phyloP scores from a whole-genome alignment of 2,329 filamentous ascomycete species.

The Exserohilum rostratum region DNA sequence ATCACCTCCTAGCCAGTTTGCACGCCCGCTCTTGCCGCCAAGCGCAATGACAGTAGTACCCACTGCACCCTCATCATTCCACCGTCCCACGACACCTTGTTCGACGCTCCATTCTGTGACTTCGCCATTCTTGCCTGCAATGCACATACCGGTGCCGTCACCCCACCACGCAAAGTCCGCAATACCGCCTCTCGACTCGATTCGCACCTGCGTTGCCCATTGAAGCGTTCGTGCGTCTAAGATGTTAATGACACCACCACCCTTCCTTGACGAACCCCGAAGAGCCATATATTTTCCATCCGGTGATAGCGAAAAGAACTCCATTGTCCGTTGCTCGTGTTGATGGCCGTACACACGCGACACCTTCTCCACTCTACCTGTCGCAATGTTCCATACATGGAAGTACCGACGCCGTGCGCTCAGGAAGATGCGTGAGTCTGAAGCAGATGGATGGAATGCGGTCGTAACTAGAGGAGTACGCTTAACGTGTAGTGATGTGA shows the following conservation, averaged over 20 bases:
- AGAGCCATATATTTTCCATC: constrained; percentile 87
- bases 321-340: constrained; percentile 88
- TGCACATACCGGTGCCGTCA: constrained; percentile 78
- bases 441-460: constrained; percentile 72
- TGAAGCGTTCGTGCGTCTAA: constrained; percentile 80
- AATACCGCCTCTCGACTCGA: constrained; percentile 82
- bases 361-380: constrained; percentile 82
- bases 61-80: constrained; percentile 88
- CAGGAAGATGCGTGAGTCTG: constrained; percentile 81
- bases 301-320: constrained; percentile 84
- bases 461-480: constrained; percentile 84
- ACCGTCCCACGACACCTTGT: constrained; percentile 75
- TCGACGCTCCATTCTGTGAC: constrained; percentile 85
- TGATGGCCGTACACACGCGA: constrained; percentile 75
- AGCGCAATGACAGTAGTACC: constrained; percentile 82
- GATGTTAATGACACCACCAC: constrained; percentile 86
- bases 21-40: constrained; percentile 70
- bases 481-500: constrained; percentile 88
- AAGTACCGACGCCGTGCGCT: constrained; percentile 89
- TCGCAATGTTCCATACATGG: constrained; percentile 88
- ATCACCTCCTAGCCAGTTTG: constrained; percentile 72
- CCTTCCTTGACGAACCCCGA: constrained; percentile 78
- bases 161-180: constrained; percentile 95
- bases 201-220: constrained; percentile 81
- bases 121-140: constrained; percentile 85